A percentile compares a stretch with the other conserved stretches of the same genome.
phyloP scores from a whole-genome alignment of 2,329 filamentous ascomycete species.

The Fusarium sp. region DNA sequence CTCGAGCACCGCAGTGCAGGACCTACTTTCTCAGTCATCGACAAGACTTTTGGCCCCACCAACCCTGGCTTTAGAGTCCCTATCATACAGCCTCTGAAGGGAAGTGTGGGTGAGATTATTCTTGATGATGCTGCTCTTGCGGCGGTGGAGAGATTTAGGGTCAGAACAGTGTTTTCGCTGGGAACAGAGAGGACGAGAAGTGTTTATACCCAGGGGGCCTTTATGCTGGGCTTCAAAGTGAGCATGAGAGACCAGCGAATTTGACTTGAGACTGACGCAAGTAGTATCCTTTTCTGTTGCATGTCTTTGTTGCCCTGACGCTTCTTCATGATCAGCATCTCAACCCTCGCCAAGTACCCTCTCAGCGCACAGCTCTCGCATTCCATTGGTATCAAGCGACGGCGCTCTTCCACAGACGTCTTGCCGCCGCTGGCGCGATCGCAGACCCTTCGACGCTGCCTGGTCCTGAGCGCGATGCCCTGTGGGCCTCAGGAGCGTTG shows the following conservation, averaged over 20 bases:
- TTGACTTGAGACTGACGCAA: background rate
- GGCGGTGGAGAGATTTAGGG: conserved; percentile 58
- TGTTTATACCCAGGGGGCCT: conserved; percentile 54
- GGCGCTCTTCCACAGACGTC: conserved; percentile 60
- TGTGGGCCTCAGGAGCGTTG: conserved; percentile 63
- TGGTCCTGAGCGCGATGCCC: conserved; percentile 58
- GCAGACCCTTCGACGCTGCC: conserved; percentile 48
- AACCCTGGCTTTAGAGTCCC: conserved; percentile 43
- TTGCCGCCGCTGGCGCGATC: conserved; percentile 52
- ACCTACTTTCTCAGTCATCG: conserved; percentile 22
- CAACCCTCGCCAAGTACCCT: conserved; percentile 33
- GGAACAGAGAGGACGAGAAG: conserved; percentile 50
- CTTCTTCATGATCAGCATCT: conserved; percentile 66
- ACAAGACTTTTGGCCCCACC: conserved; percentile 24
- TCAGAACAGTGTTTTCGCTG: conserved; percentile 58
- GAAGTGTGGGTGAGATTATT: conserved; percentile 45
- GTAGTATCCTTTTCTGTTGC: conserved; percentile 66
- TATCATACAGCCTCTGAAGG: conserved; percentile 41
- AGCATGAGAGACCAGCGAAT: background rate
- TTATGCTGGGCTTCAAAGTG: conserved; percentile 58
- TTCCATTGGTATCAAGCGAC: conserved; percentile 64
- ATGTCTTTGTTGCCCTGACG: conserved; percentile 65
- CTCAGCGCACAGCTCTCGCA: conserved; percentile 52
- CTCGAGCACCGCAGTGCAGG: conserved; percentile 37
- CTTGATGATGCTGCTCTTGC: conserved; percentile 53